Conservation (phyloP, 176 grass and related monocot species). For the Zea mays region Zm-B73-REFERENCE-NAM-5.0 NC_050096.1:295719001-295719500, state of each 20-base stretch:
- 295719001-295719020: background rate
- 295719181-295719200: background rate
- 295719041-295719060: background rate
- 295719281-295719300: constrained; percentile 49
- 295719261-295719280: constrained; percentile 66
- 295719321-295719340: constrained; percentile 60
- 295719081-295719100: constrained; percentile 10
- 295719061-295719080: background rate
- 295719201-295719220: constrained; percentile 31
- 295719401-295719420: constrained; percentile 6
- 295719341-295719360: constrained; percentile 65
- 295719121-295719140: constrained; percentile 9
- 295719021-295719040: background rate
- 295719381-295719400: constrained; percentile 24
- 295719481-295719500: constrained; percentile 57
- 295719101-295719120: background rate
- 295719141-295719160: constrained; percentile 12
- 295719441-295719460: background rate
- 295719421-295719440: background rate
- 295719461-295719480: constrained; percentile 17
- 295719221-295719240: constrained; percentile 12
- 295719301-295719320: constrained; percentile 58
- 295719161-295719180: background rate
- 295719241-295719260: constrained; percentile 1
- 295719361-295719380: constrained; percentile 66